A percentile compares a stretch with the other conserved stretches of the same genome.
Evolutionary conservation across 805 yeast species (phyloP).

Genomic region (Diddensiella santjacobensis): DNA sequence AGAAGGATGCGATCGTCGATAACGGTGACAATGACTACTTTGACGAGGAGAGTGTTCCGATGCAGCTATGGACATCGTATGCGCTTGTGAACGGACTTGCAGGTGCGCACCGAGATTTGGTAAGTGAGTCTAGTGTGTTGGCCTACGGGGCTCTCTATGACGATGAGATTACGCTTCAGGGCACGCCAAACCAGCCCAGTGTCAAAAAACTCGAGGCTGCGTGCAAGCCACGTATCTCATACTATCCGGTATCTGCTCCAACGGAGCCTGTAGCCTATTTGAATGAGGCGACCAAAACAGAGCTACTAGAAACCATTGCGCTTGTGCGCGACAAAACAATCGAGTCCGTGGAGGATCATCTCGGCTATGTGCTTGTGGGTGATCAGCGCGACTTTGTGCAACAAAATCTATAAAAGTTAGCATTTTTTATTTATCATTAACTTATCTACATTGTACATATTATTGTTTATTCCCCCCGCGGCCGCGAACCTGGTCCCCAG

Average conservation of each 20-base stretch:
- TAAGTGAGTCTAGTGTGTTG: background rate
- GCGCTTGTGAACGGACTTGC: slow-evolving; percentile 36
- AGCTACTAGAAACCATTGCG: background rate
- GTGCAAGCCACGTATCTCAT: background rate
- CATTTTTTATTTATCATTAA: background rate
- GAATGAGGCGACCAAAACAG: background rate
- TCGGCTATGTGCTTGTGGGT: background rate
- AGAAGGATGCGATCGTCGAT: slow-evolving; percentile 43
- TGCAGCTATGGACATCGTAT: slow-evolving; percentile 54
- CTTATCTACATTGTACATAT: background rate
- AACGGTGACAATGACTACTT: slow-evolving; percentile 45
- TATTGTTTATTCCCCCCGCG: slow-evolving; percentile 10
- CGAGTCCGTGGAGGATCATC: slow-evolving; percentile 1
- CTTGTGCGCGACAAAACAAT: background rate
- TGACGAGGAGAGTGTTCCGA: slow-evolving; percentile 48
- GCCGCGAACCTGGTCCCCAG: slow-evolving; percentile 90
- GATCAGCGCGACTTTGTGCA: background rate
- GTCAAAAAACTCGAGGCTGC: background rate
- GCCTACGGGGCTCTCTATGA: background rate
- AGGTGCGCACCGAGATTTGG: slow-evolving; percentile 29
- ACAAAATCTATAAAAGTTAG: background rate
- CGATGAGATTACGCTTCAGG: slow-evolving; percentile 1
- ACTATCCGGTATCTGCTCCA: background rate
- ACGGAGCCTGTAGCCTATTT: background rate
- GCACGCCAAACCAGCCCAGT: background rate